These are phyloP conservation scores for Colletotrichum cordylinicola DNA, from an alignment of 2,329 filamentous ascomycete genomes.

Conservation along the genomic window DNA sequence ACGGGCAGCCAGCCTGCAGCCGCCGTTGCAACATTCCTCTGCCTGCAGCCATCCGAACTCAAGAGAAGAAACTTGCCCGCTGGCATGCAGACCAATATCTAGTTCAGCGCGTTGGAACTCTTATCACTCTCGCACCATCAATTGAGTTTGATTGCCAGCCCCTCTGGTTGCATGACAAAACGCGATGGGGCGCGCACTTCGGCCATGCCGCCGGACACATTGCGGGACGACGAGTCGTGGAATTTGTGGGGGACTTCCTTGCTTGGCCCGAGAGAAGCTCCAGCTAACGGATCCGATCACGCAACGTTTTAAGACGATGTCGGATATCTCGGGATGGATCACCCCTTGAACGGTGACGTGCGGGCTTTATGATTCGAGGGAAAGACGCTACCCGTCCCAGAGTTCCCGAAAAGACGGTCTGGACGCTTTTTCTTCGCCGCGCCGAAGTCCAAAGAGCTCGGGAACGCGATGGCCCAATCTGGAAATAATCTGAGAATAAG, in stretches of 20 bases:
- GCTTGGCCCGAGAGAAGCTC: background rate
- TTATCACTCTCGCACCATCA: background rate
- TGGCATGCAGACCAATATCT: background rate
- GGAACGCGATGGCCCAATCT: background rate
- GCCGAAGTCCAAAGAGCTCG: background rate
- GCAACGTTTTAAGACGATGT: background rate
- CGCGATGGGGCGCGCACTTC: background rate
- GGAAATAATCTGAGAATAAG: background rate
- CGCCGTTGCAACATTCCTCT: background rate
- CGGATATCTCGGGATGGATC: conserved; percentile 5
- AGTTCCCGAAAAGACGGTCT: background rate
- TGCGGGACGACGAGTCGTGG: background rate
- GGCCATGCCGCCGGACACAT: background rate
- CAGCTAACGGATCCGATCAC: background rate
- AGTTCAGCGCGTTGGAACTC: background rate
- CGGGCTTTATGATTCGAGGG: background rate
- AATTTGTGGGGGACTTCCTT: background rate
- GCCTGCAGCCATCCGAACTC: background rate
- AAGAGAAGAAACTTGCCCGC: background rate
- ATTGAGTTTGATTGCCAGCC: background rate
- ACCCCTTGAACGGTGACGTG: background rate
- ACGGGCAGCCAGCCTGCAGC: background rate
- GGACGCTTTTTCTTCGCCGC: background rate
- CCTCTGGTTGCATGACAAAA: background rate
- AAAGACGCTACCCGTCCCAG: background rate